These are phyloP conservation scores for Tolypocladium amazonense DNA, from an alignment of 2,329 filamentous ascomycete genomes.

Conservation along the genomic window DNA sequence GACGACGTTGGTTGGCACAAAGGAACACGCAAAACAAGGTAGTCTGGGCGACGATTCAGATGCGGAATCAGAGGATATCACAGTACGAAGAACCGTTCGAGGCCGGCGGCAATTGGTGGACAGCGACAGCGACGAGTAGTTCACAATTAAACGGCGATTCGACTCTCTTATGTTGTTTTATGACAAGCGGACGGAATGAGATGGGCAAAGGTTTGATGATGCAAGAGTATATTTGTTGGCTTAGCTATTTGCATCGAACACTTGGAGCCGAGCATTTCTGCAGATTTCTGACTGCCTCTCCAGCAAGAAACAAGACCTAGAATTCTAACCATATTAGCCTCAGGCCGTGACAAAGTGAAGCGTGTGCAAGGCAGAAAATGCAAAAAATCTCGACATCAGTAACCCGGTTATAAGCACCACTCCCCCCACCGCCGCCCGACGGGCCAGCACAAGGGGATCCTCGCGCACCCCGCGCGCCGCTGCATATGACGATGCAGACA, in stretches of 20 bases:
- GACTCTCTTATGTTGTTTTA: not conserved
- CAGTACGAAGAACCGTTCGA: constrained; percentile 10
- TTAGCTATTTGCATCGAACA: constrained; percentile 7
- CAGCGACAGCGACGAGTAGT: constrained; percentile 18
- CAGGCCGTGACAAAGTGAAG: not conserved
- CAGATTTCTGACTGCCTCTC: not conserved
- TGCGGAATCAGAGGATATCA: constrained; percentile 8
- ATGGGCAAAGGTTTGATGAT: not conserved
- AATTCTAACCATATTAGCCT: constrained; percentile 3
- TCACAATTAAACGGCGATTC: not conserved
- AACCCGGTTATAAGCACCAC: constrained; percentile 37
- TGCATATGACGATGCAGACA: constrained; percentile 24
- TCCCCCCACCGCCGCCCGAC: constrained; percentile 22
- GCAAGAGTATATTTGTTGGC: constrained; percentile 3
- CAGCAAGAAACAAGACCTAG: not conserved
- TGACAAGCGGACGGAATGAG: not conserved
- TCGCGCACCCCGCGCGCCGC: constrained; percentile 5
- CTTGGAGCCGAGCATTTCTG: not conserved
- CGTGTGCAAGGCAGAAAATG: constrained; percentile 1
- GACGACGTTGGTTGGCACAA: constrained; percentile 13
- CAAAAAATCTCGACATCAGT: constrained; percentile 27
- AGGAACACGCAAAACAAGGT: constrained; percentile 1
- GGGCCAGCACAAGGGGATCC: constrained; percentile 12
- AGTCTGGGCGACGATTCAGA: constrained; percentile 6
- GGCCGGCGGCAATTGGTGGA: constrained; percentile 17